Evolutionary conservation across 1,139 yeast genomes (phyloP), one percentile per base, ranked within the genome.

Genomic region (Taphrina flavorubra): DNA sequence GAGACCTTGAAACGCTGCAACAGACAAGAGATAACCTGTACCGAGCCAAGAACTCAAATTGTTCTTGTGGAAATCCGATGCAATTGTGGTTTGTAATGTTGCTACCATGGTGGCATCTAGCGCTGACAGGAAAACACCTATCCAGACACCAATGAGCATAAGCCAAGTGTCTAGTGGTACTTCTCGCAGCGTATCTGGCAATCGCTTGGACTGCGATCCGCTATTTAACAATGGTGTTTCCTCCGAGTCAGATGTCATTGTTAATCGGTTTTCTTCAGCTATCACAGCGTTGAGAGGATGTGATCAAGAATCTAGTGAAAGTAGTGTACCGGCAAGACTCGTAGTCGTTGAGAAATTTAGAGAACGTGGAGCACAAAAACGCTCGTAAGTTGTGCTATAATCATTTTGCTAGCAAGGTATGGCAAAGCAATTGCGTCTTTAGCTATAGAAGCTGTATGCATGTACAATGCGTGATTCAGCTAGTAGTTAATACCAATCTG

Each of bases 1-100:
- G 34, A 84, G 78, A n/a, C 70, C 71, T 47, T 71, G 72, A 46
- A 71, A 69, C 10, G 73, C 71, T 13, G 73, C 72, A 39, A 70
- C 71, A 10, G 73, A 71, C 49, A 72, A 51, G 65, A 71, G 59
- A 31, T 66, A 67, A 8, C 73, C 70, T n/a, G 72, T 71, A 37
- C 73, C 69, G 6, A 72, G 71, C 73, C 73, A 72, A n/a, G 72
- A 57, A 20, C 68, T 63, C 34, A 70, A 55, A 3, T 65, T 57
- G 40, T 68, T 58, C 20, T 66, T 69, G 64, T 68, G 46, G n/a
- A 72, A 62, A 14, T 70, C 73, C 2, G 60, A 47, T 14, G 68
- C 72, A 16, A 72, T 72, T 11, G 70, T 60, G 11, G 73, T 72
- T 51, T 70, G 53, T 53, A 69, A 49, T 1, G 71, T 70, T 11